These are phyloP conservation scores for Pugionium cornutum DNA, from an alignment of 345 rosid genomes.

Conservation along the genomic window DNA sequence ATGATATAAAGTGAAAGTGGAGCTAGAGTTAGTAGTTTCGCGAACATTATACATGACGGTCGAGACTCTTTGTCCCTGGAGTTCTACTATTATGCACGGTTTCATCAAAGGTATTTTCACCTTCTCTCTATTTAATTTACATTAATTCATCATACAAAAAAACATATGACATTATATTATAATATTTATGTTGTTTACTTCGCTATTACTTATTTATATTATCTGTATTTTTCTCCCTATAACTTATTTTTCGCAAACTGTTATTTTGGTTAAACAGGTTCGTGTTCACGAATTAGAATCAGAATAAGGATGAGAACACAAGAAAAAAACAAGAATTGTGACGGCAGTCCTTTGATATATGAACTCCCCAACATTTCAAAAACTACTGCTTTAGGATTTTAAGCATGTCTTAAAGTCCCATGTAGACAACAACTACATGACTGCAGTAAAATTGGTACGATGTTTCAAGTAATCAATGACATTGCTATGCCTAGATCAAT, in stretches of 20 bases:
- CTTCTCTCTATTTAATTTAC: slow-evolving; percentile 43
- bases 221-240: too few species aligned
- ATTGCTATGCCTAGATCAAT: slow-evolving; percentile 4
- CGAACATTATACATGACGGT: slow-evolving; percentile 41
- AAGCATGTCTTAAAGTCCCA: not conserved
- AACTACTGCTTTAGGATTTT: slow-evolving; percentile 17
- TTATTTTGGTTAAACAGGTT: too few species aligned
- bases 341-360: slow-evolving; percentile 5
- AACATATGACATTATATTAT: not conserved
- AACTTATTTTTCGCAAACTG: too few species aligned
- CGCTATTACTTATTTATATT: not conserved
- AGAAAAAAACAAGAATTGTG: not conserved
- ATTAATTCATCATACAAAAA: slow-evolving; percentile 1
- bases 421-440: slow-evolving; percentile 14
- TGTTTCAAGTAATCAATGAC: slow-evolving; percentile 13
- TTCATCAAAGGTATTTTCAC: slow-evolving; percentile 43
- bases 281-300: not conserved
- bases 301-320: not conserved
- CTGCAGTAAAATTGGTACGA: not conserved
- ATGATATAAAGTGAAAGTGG: slow-evolving; percentile 49
- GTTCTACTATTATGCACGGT: slow-evolving; percentile 50
- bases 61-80: slow-evolving; percentile 39
- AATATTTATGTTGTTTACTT: not conserved
- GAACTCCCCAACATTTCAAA: not conserved
- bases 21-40: slow-evolving; percentile 40